Evolutionary conservation across 352 stramenopile genomes (phyloP).

Genomic region (Phytophthora multivora): DNA sequence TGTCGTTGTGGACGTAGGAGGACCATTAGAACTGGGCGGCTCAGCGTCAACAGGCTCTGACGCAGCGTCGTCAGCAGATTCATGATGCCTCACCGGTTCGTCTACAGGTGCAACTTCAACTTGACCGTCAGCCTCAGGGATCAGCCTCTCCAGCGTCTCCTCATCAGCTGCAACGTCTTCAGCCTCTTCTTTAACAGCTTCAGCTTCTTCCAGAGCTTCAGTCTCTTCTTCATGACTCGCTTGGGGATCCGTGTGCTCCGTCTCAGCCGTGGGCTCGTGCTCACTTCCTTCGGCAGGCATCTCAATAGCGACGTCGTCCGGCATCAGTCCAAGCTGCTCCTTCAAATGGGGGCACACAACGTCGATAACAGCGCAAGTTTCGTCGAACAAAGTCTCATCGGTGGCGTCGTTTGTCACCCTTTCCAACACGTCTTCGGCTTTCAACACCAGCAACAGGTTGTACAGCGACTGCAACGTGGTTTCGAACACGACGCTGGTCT

Average conservation of each 20-base stretch:
- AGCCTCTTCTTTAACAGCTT: not conserved
- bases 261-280: slow-evolving; percentile 4
- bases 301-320: slow-evolving; percentile 31
- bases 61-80: slow-evolving; percentile 1
- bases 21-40: not conserved
- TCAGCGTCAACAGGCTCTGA: slow-evolving; percentile 5
- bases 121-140: slow-evolving; percentile 18
- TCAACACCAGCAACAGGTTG: slow-evolving; percentile 84
- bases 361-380: slow-evolving; percentile 77
- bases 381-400: slow-evolving; percentile 62
- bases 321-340: slow-evolving; percentile 69
- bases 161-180: slow-evolving; percentile 14
- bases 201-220: slow-evolving; percentile 1
- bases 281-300: slow-evolving; percentile 22
- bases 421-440: slow-evolving; percentile 79
- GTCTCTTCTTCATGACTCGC: slow-evolving; percentile 6
- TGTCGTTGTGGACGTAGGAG: slow-evolving; percentile 22
- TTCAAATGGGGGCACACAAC: slow-evolving; percentile 78
- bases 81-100: slow-evolving; percentile 8
- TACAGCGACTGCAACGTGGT: slow-evolving; percentile 88
- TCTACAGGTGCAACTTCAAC: slow-evolving; percentile 26
- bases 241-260: not conserved
- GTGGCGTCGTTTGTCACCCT: slow-evolving; percentile 45
- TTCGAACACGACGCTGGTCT: slow-evolving; percentile 77
- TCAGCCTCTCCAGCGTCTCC: slow-evolving; percentile 28